A percentile compares a stretch with the other conserved stretches of the same genome.
Evolutionary conservation across 495 filamentous ascomycete genomes (phyloP).

Genomic region (Astrocystis sublimbata): DNA sequence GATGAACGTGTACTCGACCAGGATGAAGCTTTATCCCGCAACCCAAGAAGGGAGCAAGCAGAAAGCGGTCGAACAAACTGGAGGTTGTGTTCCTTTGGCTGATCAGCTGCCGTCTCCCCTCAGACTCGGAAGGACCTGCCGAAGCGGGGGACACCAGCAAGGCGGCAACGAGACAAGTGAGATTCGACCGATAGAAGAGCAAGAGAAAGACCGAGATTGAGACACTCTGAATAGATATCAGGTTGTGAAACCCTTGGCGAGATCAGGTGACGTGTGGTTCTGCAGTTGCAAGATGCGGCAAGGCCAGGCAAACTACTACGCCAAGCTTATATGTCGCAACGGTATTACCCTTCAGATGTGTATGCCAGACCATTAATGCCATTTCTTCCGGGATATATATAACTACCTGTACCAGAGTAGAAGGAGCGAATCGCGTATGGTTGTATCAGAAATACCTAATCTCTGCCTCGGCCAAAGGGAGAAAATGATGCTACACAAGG

Average conservation of each 20-base stretch:
- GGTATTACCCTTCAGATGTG: not conserved
- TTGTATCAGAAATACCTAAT: not conserved
- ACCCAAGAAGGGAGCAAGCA: not conserved
- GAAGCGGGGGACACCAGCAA: conserved; percentile 1
- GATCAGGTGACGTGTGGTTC: conserved; percentile 18
- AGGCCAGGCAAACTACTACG: not conserved
- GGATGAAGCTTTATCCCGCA: conserved; percentile 6
- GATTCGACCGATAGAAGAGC: not conserved
- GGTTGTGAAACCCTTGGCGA: conserved; percentile 7
- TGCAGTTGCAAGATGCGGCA: conserved; percentile 3
- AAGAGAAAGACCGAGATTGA: not conserved
- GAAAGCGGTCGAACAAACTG: not conserved
- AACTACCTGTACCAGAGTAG: not conserved
- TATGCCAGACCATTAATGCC: not conserved
- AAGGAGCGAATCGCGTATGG: not conserved
- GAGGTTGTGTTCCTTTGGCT: not conserved
- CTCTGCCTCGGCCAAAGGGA: conserved; percentile 12
- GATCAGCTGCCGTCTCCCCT: not conserved
- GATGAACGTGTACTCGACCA: conserved; percentile 9
- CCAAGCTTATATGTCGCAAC: conserved; percentile 9
- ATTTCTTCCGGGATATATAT: not conserved
- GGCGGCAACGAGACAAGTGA: not conserved
- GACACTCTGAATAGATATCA: conserved; percentile 2
- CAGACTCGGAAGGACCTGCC: conserved; percentile 9
- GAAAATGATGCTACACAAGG: not conserved